Evolutionary conservation across 176 grass and related monocot species (phyloP).

Genomic region (Aechmea fasciata): DNA sequence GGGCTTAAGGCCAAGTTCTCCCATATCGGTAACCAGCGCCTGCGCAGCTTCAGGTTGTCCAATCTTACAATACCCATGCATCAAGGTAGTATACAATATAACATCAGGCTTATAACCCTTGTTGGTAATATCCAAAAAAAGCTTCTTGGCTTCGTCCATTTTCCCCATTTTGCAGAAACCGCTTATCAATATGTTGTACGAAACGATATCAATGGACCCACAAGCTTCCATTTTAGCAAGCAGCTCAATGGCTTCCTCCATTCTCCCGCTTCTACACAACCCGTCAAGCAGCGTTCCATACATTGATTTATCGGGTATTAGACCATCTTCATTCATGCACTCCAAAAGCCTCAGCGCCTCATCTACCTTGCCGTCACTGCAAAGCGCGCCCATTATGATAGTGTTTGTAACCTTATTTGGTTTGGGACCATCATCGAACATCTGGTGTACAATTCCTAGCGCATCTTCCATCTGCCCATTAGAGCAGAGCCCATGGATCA

Average conservation of each 20-base stretch:
- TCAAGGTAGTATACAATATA: constrained; percentile 11
- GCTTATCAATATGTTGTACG: constrained; percentile 11
- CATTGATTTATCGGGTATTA: background rate
- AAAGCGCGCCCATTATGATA: background rate
- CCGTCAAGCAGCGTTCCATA: constrained; percentile 4
- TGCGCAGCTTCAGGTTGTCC: constrained; percentile 7
- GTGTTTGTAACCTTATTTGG: constrained; percentile 1
- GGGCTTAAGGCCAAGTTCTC: background rate
- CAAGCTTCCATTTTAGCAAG: background rate
- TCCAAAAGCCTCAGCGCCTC: constrained; percentile 9
- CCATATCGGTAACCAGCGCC: background rate
- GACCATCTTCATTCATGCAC: background rate
- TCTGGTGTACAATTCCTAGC: background rate
- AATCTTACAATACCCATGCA: constrained; percentile 7
- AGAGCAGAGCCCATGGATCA: constrained; percentile 1
- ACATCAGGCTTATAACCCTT: constrained; percentile 5
- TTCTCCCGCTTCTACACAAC: background rate
- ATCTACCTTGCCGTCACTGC: background rate
- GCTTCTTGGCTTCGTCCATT: constrained; percentile 2
- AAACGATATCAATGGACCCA: constrained; percentile 5
- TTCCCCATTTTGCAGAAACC: constrained; percentile 9
- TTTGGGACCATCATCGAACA: background rate
- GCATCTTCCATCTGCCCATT: background rate
- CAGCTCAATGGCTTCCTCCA: background rate
- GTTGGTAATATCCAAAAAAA: background rate